Evolutionary conservation across 129 eudicot genomes (phyloP).

Genomic region (Calendula officinalis): DNA sequence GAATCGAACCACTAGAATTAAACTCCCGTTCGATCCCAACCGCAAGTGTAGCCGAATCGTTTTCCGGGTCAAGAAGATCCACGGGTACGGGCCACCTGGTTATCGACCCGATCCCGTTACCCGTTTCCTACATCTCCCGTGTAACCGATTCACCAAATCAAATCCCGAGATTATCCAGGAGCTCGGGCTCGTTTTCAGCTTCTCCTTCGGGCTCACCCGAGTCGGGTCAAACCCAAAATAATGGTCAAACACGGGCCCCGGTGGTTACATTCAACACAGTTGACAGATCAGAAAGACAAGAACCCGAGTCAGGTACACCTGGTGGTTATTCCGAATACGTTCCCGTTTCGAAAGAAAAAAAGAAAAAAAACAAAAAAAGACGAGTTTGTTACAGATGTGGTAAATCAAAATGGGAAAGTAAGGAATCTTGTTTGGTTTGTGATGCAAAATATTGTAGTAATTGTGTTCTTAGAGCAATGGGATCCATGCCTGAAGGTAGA

Average conservation of each 20-base stretch:
- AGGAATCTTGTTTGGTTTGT: conserved; percentile 91
- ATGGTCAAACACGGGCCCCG: conserved; percentile 56
- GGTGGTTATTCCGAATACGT: conserved; percentile 39
- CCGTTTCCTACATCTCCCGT: conserved; percentile 52
- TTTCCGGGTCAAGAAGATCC: conserved; percentile 69
- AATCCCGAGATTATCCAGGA: conserved; percentile 70
- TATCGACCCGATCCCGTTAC: conserved; percentile 76
- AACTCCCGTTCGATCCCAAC: conserved; percentile 52
- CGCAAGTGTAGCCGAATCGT: conserved; percentile 64
- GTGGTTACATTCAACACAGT: conserved; percentile 76
- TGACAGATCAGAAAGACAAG: conserved; percentile 64
- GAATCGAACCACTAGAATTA: conserved; percentile 48
- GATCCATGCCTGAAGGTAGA: conserved; percentile 99
- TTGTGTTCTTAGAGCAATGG: conserved; percentile 99
- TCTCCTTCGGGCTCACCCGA: conserved; percentile 80
- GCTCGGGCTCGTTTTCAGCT: conserved; percentile 76
- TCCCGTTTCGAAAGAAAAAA: conserved; percentile 69
- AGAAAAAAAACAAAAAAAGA: conserved; percentile 50
- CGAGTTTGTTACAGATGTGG: conserved; percentile 82
- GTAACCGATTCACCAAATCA: conserved; percentile 49
- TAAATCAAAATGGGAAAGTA: conserved; percentile 94
- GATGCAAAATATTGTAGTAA: conserved; percentile 87
- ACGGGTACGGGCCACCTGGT: conserved; percentile 40
- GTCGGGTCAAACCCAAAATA: conserved; percentile 44
- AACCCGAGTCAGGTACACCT: neutral